Base-by-base conservation (phyloP, 345 rosid genomes). In the Toxicodendron radicans region DNA sequence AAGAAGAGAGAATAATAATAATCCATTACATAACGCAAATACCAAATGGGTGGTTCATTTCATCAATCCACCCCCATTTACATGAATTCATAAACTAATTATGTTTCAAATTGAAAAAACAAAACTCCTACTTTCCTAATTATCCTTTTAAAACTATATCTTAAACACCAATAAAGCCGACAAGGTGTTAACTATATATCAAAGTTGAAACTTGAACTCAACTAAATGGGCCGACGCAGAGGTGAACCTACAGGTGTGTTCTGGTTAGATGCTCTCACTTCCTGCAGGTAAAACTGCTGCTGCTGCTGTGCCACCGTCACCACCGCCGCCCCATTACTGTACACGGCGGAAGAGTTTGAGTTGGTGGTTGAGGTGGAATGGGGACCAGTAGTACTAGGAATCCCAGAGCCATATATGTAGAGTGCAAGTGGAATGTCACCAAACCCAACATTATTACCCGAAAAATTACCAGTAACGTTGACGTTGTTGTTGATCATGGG, bases 211-310 rank as follows among this genome's bases (percentile, higher is more conserved):
- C n/a, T 33, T 62, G 46, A 4, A n/a, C n/a, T 18, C 35, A 21
- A 68, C 61, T 67, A 67, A 12, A 53, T 21, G 20, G 43, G 62
- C 21, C 23, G 74, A 2, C 33, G 79, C 46, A 38, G 32, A 63
- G 80, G 77, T n/a, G 83, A 83, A 3, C 63, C 76, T 24, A 53
- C 75, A 41, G 83, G 79, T 0, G 80, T 79, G 72, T 68, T 79
- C 73, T 70, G 78, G 66, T 70, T 76, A 14, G 85, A 79, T 27
- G 85, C 80, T 69, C 30, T 70, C 6, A 66, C 71, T 51, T 78
- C 79, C 60, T 24, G 74, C 64, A 66, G 27, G 54, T 64, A 64
- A 30, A 35, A 41, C 0, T 27, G 30, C 64, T 35, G 79, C 64
- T 35, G 79, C 66, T 63, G 76, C 56, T 33, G 59, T n/a, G 73